Conservation (phyloP, 106 monocot species). For the Gastrodia elata region DNA sequence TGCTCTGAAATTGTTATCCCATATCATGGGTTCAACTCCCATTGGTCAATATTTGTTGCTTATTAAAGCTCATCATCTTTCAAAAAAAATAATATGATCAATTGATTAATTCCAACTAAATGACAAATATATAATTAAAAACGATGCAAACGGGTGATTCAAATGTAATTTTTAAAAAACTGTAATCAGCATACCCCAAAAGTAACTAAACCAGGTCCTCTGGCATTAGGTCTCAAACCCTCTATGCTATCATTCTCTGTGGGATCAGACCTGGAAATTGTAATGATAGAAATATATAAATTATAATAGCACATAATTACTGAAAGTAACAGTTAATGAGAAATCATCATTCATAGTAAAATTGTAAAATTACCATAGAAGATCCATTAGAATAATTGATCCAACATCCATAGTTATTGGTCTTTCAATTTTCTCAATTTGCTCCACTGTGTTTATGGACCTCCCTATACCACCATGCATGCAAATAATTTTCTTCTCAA, state of each 20-base stretch:
- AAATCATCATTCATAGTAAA: background rate
- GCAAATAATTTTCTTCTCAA: slow-evolving; percentile 98
- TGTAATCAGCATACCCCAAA: slow-evolving; percentile 66
- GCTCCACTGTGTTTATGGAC: slow-evolving; percentile 87
- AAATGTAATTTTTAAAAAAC: background rate
- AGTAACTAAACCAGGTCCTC: slow-evolving; percentile 95
- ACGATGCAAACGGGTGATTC: background rate
- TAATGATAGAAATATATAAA: slow-evolving; percentile 9
- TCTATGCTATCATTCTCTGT: slow-evolving; percentile 97
- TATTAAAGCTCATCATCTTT: no score
- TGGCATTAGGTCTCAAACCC: slow-evolving; percentile 97
- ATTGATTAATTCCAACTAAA: no score
- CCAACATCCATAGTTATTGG: slow-evolving; percentile 99
- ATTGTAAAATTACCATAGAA: slow-evolving; percentile 57
- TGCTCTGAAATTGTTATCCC: no score
- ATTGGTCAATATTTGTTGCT: no score
- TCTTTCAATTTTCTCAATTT: slow-evolving; percentile 95
- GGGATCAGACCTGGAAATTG: slow-evolving; percentile 85
- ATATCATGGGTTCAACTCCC: no score
- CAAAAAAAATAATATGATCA: background rate
- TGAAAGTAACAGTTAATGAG: background rate
- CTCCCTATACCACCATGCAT: slow-evolving; percentile 99
- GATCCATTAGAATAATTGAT: slow-evolving; percentile 91
- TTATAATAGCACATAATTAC: background rate
- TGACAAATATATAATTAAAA: no score